Evolutionary conservation across 202 grass and related monocot species (phyloP).

Genomic region (Schoenoplectus triqueter): DNA sequence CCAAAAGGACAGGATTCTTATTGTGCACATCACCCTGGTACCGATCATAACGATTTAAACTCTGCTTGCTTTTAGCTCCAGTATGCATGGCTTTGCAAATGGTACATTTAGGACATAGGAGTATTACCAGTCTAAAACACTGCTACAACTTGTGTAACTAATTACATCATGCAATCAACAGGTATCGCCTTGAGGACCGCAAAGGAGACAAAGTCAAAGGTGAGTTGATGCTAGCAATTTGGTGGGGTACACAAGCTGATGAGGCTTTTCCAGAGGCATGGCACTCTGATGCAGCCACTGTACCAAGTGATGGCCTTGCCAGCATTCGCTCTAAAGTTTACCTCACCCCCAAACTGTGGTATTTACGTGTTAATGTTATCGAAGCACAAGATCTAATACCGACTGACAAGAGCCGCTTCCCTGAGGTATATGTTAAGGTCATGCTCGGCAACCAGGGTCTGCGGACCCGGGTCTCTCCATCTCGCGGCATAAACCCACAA

Average conservation of each 20-base stretch:
- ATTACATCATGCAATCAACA: conserved; percentile 1
- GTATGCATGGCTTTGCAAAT: not conserved
- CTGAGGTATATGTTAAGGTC: conserved; percentile 63
- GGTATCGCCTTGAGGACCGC: conserved; percentile 50
- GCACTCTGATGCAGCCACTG: conserved; percentile 65
- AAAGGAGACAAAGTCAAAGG: conserved; percentile 57
- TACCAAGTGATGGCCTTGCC: conserved; percentile 55
- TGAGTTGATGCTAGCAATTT: conserved; percentile 69
- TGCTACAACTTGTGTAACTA: not conserved
- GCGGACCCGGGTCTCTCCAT: conserved; percentile 46
- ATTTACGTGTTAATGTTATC: conserved; percentile 60
- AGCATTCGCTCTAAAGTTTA: conserved; percentile 70
- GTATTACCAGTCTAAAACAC: not conserved
- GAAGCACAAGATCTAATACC: conserved; percentile 61
- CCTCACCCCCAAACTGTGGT: conserved; percentile 72
- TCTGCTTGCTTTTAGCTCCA: not conserved
- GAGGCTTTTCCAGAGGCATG: conserved; percentile 67
- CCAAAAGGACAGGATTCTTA: not conserved
- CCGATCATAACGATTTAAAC: not conserved
- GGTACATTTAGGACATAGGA: not conserved
- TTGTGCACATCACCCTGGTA: not conserved
- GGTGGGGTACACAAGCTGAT: conserved; percentile 62
- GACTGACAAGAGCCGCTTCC: conserved; percentile 48
- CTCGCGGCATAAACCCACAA: conserved; percentile 48
- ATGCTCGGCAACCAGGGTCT: conserved; percentile 51